Conservation (phyloP, 306 rosid genomes). For the Vicia faba region DNA sequence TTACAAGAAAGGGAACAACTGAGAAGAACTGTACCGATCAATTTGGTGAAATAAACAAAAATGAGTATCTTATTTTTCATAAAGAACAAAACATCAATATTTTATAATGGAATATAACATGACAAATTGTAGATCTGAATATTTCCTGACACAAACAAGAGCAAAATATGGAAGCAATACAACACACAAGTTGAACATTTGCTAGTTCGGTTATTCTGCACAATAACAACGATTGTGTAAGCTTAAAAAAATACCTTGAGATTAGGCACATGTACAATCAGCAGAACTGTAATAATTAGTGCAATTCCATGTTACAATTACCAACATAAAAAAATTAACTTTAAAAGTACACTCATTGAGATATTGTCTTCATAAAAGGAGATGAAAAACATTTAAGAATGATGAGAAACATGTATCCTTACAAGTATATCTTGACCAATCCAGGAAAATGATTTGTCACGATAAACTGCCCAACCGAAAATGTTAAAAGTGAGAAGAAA, state of each 20-base stretch:
- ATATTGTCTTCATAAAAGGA: conserved; percentile 15
- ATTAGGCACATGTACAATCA: conserved; percentile 87
- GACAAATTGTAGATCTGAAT: conserved; percentile 12
- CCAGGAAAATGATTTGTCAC: conserved; percentile 70
- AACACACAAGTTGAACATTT: conserved; percentile 10
- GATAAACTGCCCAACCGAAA: conserved; percentile 88
- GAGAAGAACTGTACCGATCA: conserved; percentile 95
- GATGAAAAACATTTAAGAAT: conserved; percentile 5
- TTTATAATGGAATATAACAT: neutral
- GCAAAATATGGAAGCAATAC: conserved; percentile 26
- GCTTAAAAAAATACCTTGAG: conserved; percentile 71
- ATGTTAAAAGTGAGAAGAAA: no score
- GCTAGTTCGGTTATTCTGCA: conserved; percentile 1
- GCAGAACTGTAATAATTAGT: conserved; percentile 84
- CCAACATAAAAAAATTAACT: conserved; percentile 21
- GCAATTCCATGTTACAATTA: conserved; percentile 75
- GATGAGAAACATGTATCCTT: conserved; percentile 39
- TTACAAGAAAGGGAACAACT: conserved; percentile 88
- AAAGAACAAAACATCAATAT: neutral
- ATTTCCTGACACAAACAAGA: conserved; percentile 2
- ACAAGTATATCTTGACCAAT: conserved; percentile 97
- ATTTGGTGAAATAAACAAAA: conserved; percentile 40
- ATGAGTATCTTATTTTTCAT: conserved; percentile 27
- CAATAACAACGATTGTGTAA: conserved; percentile 9
- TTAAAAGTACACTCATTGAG: conserved; percentile 27